phyloP scores from a whole-genome alignment of 352 stramenopile genomes.

The Phytophthora cryptogea region DNA sequence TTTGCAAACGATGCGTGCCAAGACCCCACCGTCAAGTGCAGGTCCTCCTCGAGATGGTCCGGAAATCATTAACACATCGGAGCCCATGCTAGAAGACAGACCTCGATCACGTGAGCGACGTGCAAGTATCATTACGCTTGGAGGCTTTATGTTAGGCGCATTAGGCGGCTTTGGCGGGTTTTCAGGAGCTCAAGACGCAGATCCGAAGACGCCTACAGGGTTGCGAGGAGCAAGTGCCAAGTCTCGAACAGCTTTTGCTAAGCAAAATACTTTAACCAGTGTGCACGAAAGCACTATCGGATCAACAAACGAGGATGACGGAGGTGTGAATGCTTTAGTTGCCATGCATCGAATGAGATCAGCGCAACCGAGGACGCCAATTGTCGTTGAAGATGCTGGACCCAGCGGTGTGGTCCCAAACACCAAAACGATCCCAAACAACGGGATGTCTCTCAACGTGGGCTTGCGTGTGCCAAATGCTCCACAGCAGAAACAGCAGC shows the following conservation, averaged over 20 bases:
- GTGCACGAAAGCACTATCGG: constrained; percentile 7
- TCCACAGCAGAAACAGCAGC: constrained; percentile 10
- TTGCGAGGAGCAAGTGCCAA: constrained; percentile 27
- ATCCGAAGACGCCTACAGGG: constrained; percentile 8
- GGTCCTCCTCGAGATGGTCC: background rate
- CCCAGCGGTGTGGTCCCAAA: background rate
- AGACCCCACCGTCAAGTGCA: constrained; percentile 11
- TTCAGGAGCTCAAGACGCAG: background rate
- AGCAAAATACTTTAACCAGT: constrained; percentile 5
- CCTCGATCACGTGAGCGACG: constrained; percentile 19
- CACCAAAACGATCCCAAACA: background rate
- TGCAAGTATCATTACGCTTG: constrained; percentile 34
- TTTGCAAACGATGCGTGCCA: constrained; percentile 22
- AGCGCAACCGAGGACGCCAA: constrained; percentile 14
- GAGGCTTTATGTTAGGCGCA: constrained; percentile 27
- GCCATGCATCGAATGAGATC: constrained; percentile 21
- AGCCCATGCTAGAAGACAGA: constrained; percentile 5
- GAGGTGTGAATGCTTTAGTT: constrained; percentile 17
- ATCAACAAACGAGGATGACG: constrained; percentile 6
- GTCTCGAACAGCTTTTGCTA: constrained; percentile 24
- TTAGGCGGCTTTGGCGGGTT: constrained; percentile 11
- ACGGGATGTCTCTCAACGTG: constrained; percentile 7
- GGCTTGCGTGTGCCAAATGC: background rate
- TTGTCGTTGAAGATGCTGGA: constrained; percentile 17
- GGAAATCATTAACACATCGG: background rate